Evolutionary conservation across 2,329 filamentous ascomycete species (phyloP).

Genomic region (Nothopassalora personata): DNA sequence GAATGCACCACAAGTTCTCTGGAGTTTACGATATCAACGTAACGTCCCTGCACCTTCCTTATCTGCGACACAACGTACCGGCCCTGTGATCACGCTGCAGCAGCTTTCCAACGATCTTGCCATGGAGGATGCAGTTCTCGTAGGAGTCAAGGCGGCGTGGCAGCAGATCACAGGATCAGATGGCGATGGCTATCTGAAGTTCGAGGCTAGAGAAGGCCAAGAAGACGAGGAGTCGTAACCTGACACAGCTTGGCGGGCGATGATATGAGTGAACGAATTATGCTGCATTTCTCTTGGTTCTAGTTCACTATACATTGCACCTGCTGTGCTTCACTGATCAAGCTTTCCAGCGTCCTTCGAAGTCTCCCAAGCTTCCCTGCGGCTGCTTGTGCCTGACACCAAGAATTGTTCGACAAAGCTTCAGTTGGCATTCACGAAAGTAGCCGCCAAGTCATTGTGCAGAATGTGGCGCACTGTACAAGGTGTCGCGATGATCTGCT

Average conservation of each 20-base stretch:
- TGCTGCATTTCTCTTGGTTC: background rate
- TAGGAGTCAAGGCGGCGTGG: slow-evolving; percentile 67
- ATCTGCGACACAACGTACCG: slow-evolving; percentile 25
- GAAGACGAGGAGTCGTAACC: background rate
- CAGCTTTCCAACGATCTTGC: slow-evolving; percentile 58
- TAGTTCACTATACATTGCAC: too few relatives aligned
- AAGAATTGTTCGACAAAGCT: too few relatives aligned
- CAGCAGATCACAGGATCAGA: slow-evolving; percentile 52
- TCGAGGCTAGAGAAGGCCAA: slow-evolving; percentile 53
- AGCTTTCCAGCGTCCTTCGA: too few relatives aligned
- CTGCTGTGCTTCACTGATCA: too few relatives aligned
- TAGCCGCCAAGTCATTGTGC: too few relatives aligned
- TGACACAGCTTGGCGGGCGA: background rate
- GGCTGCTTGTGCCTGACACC: too few relatives aligned
- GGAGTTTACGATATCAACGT: slow-evolving; percentile 52
- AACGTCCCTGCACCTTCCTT: slow-evolving; percentile 26
- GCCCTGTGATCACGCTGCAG: slow-evolving; percentile 43
- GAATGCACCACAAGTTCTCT: slow-evolving; percentile 41
- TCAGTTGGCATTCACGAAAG: too few relatives aligned
- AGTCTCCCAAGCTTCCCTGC: too few relatives aligned
- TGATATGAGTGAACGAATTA: background rate
- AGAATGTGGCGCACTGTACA: too few relatives aligned
- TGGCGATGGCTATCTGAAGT: slow-evolving; percentile 63
- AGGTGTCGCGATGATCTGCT: too few relatives aligned
- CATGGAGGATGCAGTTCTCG: slow-evolving; percentile 66